Evolutionary conservation across 2,329 filamentous ascomycete species (phyloP).

Genomic region (Fusarium phyllophilum): DNA sequence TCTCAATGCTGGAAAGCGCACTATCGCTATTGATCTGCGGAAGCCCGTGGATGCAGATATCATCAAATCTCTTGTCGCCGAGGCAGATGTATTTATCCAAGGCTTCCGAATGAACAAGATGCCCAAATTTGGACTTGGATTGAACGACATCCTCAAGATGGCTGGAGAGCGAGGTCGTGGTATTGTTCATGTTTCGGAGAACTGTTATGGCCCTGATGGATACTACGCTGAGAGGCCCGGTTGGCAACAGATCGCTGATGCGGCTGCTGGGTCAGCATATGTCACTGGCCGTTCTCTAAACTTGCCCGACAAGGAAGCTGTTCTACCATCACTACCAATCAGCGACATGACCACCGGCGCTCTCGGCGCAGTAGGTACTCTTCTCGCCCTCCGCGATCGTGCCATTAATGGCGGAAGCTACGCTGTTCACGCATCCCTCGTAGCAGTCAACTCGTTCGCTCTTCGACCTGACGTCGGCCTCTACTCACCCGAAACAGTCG

Average conservation of each 20-base stretch:
- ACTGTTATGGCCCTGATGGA: conserved; percentile 69
- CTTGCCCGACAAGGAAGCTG: conserved; percentile 20
- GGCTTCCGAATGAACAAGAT: conserved; percentile 27
- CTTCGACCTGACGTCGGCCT: conserved; percentile 1
- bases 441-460: conserved; percentile 12
- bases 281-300: conserved; percentile 7
- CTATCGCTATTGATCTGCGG: conserved; percentile 15
- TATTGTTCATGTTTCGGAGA: conserved; percentile 73
- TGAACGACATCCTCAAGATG: conserved; percentile 16
- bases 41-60: conserved; percentile 4
- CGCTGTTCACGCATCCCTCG: conserved; percentile 3
- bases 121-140: conserved; percentile 14
- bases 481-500: conserved; percentile 6
- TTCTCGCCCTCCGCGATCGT: conserved; percentile 48
- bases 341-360: conserved; percentile 51
- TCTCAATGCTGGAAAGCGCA: conserved; percentile 19
- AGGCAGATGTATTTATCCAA: conserved; percentile 18
- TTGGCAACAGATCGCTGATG: conserved; percentile 74
- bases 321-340: conserved; percentile 41
- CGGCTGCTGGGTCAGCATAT: conserved; percentile 13
- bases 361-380: conserved; percentile 46
- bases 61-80: conserved; percentile 1
- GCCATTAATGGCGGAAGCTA: conserved; percentile 37
- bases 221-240: conserved; percentile 70
- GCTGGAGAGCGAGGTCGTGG: conserved; percentile 57